Conservation (phyloP, 306 rosid genomes). For the Dryas octopetala region DNA sequence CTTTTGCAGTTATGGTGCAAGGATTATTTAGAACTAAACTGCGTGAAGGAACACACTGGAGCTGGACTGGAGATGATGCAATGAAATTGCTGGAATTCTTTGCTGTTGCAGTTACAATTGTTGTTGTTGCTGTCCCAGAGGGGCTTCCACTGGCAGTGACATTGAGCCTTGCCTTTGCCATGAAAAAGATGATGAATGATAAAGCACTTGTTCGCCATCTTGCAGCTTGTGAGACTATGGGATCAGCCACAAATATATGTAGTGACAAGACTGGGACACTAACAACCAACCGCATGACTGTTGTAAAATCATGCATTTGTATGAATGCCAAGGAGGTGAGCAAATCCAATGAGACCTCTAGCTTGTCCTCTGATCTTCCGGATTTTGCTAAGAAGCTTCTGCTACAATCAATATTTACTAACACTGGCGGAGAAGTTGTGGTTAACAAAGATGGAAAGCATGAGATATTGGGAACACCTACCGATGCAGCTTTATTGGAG, state of each 20-base stretch:
- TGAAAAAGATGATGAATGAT: constrained; percentile 99
- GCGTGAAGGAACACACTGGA: constrained; percentile 56
- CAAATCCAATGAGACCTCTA: constrained; percentile 35
- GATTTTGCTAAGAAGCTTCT: constrained; percentile 53
- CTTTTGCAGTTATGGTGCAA: constrained; percentile 85
- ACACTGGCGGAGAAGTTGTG: constrained; percentile 94
- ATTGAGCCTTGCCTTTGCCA: constrained; percentile 96
- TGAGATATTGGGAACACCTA: constrained; percentile 85
- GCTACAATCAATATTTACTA: constrained; percentile 74
- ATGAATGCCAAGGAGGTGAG: constrained; percentile 60
- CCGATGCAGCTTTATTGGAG: constrained; percentile 82
- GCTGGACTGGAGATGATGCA: constrained; percentile 87
- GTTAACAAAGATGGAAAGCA: constrained; percentile 63
- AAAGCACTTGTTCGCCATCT: constrained; percentile 93
- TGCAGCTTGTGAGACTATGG: constrained; percentile 99
- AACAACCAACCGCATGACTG: constrained; percentile 93
- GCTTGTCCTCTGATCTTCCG: constrained; percentile 65
- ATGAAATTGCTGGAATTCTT: constrained; percentile 73
- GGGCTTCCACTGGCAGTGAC: constrained; percentile 95
- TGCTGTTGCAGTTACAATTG: constrained; percentile 89
- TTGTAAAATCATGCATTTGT: constrained; percentile 90
- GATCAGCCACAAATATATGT: constrained; percentile 92
- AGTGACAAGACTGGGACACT: constrained; percentile 97
- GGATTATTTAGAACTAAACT: constrained; percentile 63
- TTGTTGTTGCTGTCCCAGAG: constrained; percentile 97